A percentile compares a stretch with the other conserved stretches of the same genome.
Conservation (phyloP, 164 flowering plant genomes). For the Vitis riparia region DNA sequence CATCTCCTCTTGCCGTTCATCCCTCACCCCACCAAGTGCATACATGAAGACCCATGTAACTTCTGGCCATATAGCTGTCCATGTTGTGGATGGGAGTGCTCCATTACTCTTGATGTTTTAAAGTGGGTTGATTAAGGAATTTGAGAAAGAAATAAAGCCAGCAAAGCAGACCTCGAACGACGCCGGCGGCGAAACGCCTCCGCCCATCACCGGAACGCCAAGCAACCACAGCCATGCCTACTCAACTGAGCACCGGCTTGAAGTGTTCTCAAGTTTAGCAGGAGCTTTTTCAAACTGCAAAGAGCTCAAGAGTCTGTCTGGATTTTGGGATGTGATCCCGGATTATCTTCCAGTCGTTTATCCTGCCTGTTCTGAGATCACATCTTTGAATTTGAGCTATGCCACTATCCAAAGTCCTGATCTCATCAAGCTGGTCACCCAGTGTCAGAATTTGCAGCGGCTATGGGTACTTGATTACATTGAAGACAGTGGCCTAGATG, state of each 20-base stretch:
- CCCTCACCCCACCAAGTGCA: no score
- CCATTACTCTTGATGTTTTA: no score
- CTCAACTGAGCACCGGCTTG: slow-evolving; percentile 58
- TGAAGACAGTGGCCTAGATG: slow-evolving; percentile 75
- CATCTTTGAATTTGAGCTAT: slow-evolving; percentile 77
- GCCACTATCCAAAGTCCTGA: slow-evolving; percentile 60
- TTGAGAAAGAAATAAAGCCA: no score
- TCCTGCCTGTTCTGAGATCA: slow-evolving; percentile 60
- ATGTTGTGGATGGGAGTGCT: no score
- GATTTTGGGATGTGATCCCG: slow-evolving; percentile 82
- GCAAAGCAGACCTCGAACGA: no score
- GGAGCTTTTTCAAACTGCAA: slow-evolving; percentile 72
- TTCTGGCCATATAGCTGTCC: no score
- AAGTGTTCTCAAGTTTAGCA: slow-evolving; percentile 51
- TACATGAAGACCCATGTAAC: no score
- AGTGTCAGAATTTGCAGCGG: slow-evolving; percentile 65
- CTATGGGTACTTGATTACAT: slow-evolving; percentile 81
- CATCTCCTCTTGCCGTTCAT: no score
- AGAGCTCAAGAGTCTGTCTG: slow-evolving; percentile 73
- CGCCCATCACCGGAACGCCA: no score
- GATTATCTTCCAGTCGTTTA: slow-evolving; percentile 60
- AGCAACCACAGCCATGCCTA: slow-evolving; percentile 20
- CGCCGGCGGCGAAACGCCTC: no score
- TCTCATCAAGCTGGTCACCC: slow-evolving; percentile 60
- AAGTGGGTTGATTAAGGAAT: no score